Conservation (phyloP, 805 yeast genomes). For the Huiozyma sinensis region DNA sequence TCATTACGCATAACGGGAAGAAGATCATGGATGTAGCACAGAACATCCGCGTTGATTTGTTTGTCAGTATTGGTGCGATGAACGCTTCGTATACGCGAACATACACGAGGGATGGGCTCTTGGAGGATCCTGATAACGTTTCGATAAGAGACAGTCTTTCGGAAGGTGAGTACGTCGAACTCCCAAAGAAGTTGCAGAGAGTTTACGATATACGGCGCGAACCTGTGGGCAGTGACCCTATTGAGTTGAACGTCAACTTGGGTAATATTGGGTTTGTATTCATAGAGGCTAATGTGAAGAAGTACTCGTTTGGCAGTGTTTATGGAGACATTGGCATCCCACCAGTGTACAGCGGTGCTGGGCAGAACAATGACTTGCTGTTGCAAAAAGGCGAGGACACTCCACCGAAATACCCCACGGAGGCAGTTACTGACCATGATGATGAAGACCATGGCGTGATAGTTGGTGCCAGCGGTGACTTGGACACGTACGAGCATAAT, state of each 20-base stretch:
- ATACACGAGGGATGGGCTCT: conserved; percentile 26
- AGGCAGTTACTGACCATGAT: conserved; percentile 34
- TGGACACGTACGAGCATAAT: conserved; percentile 23
- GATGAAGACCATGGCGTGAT: neutral
- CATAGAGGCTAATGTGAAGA: conserved; percentile 75
- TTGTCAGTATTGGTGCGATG: conserved; percentile 31
- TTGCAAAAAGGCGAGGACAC: conserved; percentile 63
- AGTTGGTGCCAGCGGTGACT: neutral
- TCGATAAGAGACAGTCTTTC: conserved; percentile 19
- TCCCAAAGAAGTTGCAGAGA: conserved; percentile 10
- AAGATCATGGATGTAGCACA: conserved; percentile 74
- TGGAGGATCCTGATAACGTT: conserved; percentile 28
- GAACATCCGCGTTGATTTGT: conserved; percentile 40
- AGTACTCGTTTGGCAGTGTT: conserved; percentile 59
- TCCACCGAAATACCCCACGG: conserved; percentile 58
- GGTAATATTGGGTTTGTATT: conserved; percentile 75
- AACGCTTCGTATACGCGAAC: conserved; percentile 31
- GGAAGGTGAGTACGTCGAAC: conserved; percentile 12
- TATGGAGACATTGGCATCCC: conserved; percentile 37
- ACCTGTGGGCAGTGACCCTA: conserved; percentile 20
- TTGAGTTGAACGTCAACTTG: conserved; percentile 48
- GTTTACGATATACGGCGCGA: conserved; percentile 16
- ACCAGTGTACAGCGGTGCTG: conserved; percentile 34
- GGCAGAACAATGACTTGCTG: conserved; percentile 37
- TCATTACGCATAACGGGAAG: conserved; percentile 91